phyloP scores from a whole-genome alignment of 495 filamentous ascomycete species.

The Pseudevernia furfuracea region DNA sequence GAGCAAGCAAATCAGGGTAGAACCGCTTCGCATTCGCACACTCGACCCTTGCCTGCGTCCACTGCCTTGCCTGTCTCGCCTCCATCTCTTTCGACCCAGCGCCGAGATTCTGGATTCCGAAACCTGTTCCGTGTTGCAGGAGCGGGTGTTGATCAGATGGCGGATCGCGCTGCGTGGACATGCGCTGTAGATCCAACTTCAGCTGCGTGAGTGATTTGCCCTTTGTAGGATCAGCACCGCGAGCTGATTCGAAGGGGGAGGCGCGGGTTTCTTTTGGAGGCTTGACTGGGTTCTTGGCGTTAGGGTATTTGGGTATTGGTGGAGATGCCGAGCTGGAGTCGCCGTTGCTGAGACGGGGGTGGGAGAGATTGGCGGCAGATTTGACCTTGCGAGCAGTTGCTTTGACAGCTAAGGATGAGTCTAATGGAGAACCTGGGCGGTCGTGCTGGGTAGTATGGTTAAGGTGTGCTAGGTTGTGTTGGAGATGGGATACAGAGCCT shows the following conservation, averaged over 20 bases:
- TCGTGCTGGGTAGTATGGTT: constrained; percentile 4
- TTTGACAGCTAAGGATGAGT: constrained; percentile 3
- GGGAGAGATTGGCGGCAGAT: constrained; percentile 23
- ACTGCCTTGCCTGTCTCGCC: constrained; percentile 18
- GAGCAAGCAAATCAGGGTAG: constrained; percentile 13
- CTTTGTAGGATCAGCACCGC: constrained; percentile 18
- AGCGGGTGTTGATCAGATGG: constrained; percentile 19
- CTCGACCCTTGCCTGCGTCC: constrained; percentile 16
- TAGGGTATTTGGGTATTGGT: background rate
- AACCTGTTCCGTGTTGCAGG: constrained; percentile 6
- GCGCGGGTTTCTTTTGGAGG: constrained; percentile 4
- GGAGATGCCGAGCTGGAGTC: constrained; percentile 6
- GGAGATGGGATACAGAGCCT: constrained; percentile 23
- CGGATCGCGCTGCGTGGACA: constrained; percentile 20
- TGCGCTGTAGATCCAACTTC: constrained; percentile 26
- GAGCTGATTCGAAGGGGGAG: constrained; percentile 26
- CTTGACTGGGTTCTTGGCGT: background rate
- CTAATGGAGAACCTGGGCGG: constrained; percentile 5
- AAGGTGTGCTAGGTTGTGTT: constrained; percentile 17
- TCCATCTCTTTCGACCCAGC: constrained; percentile 15
- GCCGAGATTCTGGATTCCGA: constrained; percentile 16
- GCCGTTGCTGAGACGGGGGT: constrained; percentile 6
- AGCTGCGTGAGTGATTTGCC: constrained; percentile 25
- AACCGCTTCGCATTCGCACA: constrained; percentile 17
- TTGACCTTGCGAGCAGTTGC: constrained; percentile 18